Evolutionary conservation across 768 basidiomycete species (phyloP), one percentile per base, ranked within the genome.

Genomic region (Strobilomyces echinocephalus): DNA sequence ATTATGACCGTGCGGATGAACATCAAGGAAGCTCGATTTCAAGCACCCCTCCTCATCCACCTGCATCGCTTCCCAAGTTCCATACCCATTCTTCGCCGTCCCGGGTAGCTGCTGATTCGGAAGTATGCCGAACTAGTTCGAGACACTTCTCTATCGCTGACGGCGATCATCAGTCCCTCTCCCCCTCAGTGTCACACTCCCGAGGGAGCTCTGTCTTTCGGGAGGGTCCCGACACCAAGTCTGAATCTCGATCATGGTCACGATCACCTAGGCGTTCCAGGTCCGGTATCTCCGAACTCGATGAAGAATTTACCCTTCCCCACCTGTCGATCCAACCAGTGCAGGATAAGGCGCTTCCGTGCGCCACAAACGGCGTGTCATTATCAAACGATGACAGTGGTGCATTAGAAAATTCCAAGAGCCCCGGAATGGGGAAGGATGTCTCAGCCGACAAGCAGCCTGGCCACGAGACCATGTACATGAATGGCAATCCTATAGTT

Each of bases 171-270:
- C 66, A 46, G 30, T 58, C 62, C 31, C 50, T 56, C 52, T 52
- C 54, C 43, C 56, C 63, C 21, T 62, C 62, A 2, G 46, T 26
- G 15, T 59, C 63, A 28, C 60, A 50, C 41, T 70, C 68, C 54
- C 64, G 62, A 28, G 59, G 51, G 11, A 65, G 68, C 43, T 68
- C 72, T 34, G 49, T 68, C 18, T 65, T 63, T 53, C 62, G 57
- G 41, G 69, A 69, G 40, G 66, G 61, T 39, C 62, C 63, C 43
- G 63, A 62, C 49, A 70, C 73, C 58, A 72, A 67, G 45, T 54
- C 65, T 46, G 69, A 69, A 62, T 75, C 76, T 47, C 73, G 78
- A 59, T 79, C 79, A 38, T 69, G 71, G 35, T 83, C 82, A 56
- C 78, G 78, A 45, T 83, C 82, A n/a, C 84, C 83, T 49, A 54